Conservation (phyloP, 192 early-diverging fungal genomes). For the Coemansia brasiliensis region DNA sequence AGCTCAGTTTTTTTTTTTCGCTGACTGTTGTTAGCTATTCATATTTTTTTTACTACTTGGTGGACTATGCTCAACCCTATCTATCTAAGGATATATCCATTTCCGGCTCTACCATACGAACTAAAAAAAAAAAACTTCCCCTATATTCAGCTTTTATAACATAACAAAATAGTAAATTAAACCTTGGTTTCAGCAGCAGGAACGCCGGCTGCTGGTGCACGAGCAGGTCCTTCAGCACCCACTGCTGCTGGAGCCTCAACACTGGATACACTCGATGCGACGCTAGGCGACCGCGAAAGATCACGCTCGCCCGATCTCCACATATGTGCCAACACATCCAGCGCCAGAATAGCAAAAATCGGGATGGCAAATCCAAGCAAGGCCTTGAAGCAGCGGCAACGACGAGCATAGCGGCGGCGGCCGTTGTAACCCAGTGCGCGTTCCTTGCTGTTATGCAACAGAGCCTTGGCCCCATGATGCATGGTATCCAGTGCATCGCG, state of each 20-base stretch:
- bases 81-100: too few species aligned
- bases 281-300: constrained; percentile 25
- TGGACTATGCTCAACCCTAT: too few species aligned
- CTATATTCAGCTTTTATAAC: constrained; percentile 1
- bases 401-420: constrained; percentile 31
- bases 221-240: constrained; percentile 17
- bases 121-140: too few species aligned
- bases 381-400: constrained; percentile 52
- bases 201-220: constrained; percentile 13
- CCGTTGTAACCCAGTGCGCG: constrained; percentile 38
- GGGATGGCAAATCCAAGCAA: constrained; percentile 45
- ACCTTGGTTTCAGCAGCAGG: constrained; percentile 48
- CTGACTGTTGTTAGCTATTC: too few species aligned
- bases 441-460: constrained; percentile 7
- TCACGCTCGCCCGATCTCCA: constrained; percentile 20
- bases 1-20: constrained; percentile 7
- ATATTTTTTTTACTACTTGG: too few species aligned
- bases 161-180: constrained; percentile 15
- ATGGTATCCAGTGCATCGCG: constrained; percentile 24
- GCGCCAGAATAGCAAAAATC: constrained; percentile 46
- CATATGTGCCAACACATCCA: constrained; percentile 37
- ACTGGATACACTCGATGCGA: constrained; percentile 32
- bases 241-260: constrained; percentile 24
- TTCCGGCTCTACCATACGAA: too few species aligned
- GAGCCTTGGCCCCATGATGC: neutral